Base-by-base conservation (phyloP, 2,329 filamentous ascomycete species). In the Colletotrichum salicis region DNA sequence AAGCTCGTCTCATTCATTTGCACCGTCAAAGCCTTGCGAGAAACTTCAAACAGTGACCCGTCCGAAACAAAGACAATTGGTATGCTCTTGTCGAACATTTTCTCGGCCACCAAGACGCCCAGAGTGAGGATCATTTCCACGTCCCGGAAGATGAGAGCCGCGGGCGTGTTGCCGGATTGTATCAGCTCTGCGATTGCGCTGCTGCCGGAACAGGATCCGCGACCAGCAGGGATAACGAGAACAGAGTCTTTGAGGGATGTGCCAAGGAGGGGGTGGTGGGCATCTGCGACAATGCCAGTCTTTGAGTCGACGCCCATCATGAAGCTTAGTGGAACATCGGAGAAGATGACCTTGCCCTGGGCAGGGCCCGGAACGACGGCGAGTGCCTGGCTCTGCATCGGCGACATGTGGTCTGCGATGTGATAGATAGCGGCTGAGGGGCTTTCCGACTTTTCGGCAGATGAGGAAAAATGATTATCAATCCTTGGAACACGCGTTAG, bases 181-280 rank as follows among this genome's bases (percentile, higher is more conserved):
- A 87, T 59, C 0, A 86, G 74, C 72, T 87, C 84, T 6, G 87
- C 73, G n/a, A 86, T 79, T 1, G 83, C 81, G 1, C 79, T 79
- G 15, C 85, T 86, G 0, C 84, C 85, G 0, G 82, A 80, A 54
- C 84, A 87, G 7, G 85, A 87, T 2, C 85, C 84, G 24, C 84
- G 81, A n/a, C 85, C 81, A 22, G 80, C 76, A 0, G 85, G 84
- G 15, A 86, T 83, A 1, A 82, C 85, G 0, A 87, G 77, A 1
- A 86, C 75, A 0, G 75, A 75, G 12, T 76, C 76, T 3, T 77
- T 73, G 0, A 86, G 67, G 19, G 60, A 73, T 6, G 76, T 41
- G 0, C 83, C 83, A 7, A 73, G 74, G 2, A 87, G 74, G 0
- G 82, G 81, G 64, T 86, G 84, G 51, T 84, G 82, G 1, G 77